phyloP scores from a whole-genome alignment of 2,329 filamentous ascomycete genomes.

The Verticillium alfalfae region DNA sequence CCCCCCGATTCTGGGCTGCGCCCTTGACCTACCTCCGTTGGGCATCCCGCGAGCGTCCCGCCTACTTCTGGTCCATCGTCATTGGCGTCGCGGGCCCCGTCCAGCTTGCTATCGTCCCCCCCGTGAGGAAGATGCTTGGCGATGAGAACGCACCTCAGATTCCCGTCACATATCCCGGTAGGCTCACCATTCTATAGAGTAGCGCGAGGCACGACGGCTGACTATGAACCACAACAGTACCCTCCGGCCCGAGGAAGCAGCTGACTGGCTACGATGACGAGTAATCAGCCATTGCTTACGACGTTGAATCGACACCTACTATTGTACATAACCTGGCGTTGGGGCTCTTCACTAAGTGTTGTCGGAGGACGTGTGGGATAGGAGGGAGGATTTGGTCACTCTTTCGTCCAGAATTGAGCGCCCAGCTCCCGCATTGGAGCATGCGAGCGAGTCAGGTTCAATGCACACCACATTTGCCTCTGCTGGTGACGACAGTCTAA shows the following conservation, averaged over 20 bases:
- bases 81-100: conserved; percentile 71
- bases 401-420: not conserved
- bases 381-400: not conserved
- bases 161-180: conserved; percentile 90
- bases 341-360: conserved; percentile 6
- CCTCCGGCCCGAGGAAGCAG: conserved; percentile 52
- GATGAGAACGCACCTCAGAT: conserved; percentile 68
- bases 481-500: not conserved
- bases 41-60: conserved; percentile 82
- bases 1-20: conserved; percentile 75
- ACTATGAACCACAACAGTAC: conserved; percentile 35
- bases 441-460: not conserved
- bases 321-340: conserved; percentile 18
- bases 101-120: conserved; percentile 64
- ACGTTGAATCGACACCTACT: not conserved
- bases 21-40: conserved; percentile 84
- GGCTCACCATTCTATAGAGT: conserved; percentile 28
- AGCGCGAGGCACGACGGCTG: not conserved
- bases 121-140: conserved; percentile 66
- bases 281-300: conserved; percentile 9
- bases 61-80: conserved; percentile 81
- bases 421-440: not conserved
- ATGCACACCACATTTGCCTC: conserved; percentile 1
- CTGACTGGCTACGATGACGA: conserved; percentile 57
- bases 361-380: not conserved